phyloP scores from a whole-genome alignment of 2,329 filamentous ascomycete species.

The Colletotrichum endophyticum region DNA sequence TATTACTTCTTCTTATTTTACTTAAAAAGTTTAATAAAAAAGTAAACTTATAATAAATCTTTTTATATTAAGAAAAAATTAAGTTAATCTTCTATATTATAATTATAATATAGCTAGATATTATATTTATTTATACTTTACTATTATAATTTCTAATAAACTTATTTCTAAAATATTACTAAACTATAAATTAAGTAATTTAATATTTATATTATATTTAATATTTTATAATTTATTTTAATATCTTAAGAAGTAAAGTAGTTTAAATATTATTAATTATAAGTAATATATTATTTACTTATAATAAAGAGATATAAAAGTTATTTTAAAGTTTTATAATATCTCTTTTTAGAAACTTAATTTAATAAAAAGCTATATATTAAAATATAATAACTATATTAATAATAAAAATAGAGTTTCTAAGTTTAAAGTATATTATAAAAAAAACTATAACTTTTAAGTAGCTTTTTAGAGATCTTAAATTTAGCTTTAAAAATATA shows the following conservation, averaged over 20 bases:
- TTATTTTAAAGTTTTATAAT: neutral
- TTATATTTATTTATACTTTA: neutral
- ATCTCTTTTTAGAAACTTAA: neutral
- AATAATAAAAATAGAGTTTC: too few species aligned
- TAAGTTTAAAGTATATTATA: too few species aligned
- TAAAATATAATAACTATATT: too few species aligned
- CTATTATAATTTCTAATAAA: neutral
- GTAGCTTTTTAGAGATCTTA: too few species aligned
- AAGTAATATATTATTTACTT: neutral
- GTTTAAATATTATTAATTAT: neutral
- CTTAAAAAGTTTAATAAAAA: neutral
- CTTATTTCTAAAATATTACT: rapidly evolving
- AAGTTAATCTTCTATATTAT: neutral
- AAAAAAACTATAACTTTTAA: rapidly evolving
- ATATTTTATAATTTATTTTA: neutral
- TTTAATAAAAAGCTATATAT: too few species aligned
- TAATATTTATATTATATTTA: neutral
- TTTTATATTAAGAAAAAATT: neutral
- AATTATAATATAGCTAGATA: neutral
- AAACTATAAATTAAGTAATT: neutral
- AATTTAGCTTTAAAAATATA: too few species aligned
- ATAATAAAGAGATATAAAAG: neutral
- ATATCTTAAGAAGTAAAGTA: neutral
- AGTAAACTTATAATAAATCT: neutral
- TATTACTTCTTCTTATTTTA: neutral